These are phyloP conservation scores for Leptographium galeiforme DNA, from an alignment of 2,329 filamentous ascomycete species.

Conservation along the genomic window DNA sequence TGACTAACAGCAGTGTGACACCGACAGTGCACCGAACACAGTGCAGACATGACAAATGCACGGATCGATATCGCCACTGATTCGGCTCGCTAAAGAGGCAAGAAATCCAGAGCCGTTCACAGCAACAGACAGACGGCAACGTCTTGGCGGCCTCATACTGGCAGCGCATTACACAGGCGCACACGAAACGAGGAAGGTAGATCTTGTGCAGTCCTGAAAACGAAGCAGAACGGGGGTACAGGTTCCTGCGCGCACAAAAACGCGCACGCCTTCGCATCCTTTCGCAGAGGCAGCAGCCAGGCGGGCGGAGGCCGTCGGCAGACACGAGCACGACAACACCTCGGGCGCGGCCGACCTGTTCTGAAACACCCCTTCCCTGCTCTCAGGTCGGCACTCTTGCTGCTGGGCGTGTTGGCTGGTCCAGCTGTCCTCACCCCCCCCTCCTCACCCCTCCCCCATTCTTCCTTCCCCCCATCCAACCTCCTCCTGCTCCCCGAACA, in stretches of 20 bases:
- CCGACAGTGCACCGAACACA: background rate
- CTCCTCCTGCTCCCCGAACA: background rate
- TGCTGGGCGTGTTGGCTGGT: background rate
- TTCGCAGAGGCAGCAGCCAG: background rate
- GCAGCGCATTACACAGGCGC: background rate
- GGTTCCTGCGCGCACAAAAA: slow-evolving; percentile 1
- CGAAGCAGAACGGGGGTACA: background rate
- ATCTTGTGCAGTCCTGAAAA: background rate
- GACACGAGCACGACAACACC: background rate
- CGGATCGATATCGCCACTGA: background rate
- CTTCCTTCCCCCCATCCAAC: background rate
- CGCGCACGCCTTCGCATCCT: background rate
- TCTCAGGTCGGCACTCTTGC: background rate
- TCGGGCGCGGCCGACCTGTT: background rate
- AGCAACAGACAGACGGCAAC: background rate
- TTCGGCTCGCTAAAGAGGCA: background rate
- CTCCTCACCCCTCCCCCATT: background rate
- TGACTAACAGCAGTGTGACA: background rate
- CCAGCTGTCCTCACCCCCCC: background rate
- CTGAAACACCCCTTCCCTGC: background rate
- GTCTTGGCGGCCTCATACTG: background rate
- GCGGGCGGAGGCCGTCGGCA: background rate
- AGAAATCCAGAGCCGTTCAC: background rate
- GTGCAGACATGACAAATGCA: background rate
- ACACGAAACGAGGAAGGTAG: background rate